phyloP scores from a whole-genome alignment of 129 eudicot genomes.

The Scalesia atractyloides region DNA sequence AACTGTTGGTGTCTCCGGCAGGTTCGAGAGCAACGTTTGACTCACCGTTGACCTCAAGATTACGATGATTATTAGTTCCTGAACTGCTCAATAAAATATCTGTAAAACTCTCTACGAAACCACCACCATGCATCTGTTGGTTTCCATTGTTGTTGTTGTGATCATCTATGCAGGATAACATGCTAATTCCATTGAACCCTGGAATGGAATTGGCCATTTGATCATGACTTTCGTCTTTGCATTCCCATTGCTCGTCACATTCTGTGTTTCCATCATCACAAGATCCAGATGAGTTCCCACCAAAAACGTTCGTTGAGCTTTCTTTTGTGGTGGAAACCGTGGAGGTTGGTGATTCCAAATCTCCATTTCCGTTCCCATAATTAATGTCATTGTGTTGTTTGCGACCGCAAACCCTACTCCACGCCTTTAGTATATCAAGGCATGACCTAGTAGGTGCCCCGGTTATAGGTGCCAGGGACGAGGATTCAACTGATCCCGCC shows the following conservation, averaged over 20 bases:
- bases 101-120: constrained; percentile 76
- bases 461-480: constrained; percentile 4
- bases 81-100: constrained; percentile 66
- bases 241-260: constrained; percentile 50
- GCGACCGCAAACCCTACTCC: constrained; percentile 57
- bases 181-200: constrained; percentile 15
- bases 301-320: constrained; percentile 44
- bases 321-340: constrained; percentile 58
- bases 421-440: constrained; percentile 73
- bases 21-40: constrained; percentile 32
- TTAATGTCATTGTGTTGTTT: constrained; percentile 23
- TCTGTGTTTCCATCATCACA: constrained; percentile 51
- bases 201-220: constrained; percentile 21
- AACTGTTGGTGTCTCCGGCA: constrained; percentile 16
- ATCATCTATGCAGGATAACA: neutral
- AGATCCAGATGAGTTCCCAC: constrained; percentile 48
- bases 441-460: constrained; percentile 33
- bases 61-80: constrained; percentile 26
- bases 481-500: constrained; percentile 17
- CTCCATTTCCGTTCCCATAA: constrained; percentile 32
- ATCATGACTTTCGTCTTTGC: constrained; percentile 39
- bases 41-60: constrained; percentile 40
- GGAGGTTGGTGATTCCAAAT: constrained; percentile 77
- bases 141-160: neutral
- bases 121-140: constrained; percentile 39